A percentile compares a stretch with the other conserved stretches of the same genome.
Conservation (phyloP, 208 protist genomes). For the Trichomonas vaginalis region DNA sequence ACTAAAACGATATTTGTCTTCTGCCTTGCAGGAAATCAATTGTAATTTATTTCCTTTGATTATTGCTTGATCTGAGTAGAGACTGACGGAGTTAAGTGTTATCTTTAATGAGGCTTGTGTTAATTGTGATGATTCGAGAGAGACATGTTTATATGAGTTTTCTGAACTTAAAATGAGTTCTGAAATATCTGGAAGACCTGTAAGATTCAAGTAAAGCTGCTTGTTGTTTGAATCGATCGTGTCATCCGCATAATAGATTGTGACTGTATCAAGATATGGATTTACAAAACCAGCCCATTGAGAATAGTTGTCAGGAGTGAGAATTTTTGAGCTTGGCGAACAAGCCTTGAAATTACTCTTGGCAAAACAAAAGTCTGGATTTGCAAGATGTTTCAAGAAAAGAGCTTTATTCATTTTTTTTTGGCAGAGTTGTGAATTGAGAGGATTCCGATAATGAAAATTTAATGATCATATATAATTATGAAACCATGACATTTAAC, state of each 20-base stretch:
- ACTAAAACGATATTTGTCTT: background rate
- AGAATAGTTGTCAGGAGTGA: no score
- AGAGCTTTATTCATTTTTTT: no score
- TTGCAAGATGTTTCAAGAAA: no score
- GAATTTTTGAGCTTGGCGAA: no score
- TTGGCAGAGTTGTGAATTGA: no score
- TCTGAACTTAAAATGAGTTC: background rate
- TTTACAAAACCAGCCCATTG: no score
- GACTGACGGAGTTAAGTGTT: background rate
- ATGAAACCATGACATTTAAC: no score
- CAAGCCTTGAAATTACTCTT: no score
- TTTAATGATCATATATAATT: no score
- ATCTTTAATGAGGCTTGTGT: background rate
- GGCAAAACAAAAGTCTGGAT: no score
- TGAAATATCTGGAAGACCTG: background rate
- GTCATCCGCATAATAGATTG: background rate
- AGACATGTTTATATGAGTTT: background rate
- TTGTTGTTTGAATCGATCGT: background rate
- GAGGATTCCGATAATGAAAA: no score
- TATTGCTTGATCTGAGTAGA: background rate
- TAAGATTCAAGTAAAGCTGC: background rate
- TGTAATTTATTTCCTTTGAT: background rate
- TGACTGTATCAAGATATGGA: no score
- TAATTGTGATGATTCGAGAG: background rate
- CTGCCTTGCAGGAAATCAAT: background rate